Base-by-base conservation (phyloP, 495 filamentous ascomycete genomes). In the Achaetomiella virescens region DNA sequence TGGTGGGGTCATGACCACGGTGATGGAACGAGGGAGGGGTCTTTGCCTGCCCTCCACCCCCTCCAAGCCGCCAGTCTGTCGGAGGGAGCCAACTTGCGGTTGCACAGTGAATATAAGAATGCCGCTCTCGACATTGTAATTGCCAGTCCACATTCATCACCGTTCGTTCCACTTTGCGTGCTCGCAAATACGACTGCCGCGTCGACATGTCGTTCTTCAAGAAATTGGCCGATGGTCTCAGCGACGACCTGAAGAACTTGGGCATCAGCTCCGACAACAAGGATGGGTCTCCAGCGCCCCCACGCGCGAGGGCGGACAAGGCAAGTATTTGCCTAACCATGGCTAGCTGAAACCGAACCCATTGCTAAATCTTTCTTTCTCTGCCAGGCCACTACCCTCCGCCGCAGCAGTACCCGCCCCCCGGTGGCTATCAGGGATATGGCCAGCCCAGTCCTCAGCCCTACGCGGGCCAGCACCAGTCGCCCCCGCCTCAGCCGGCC, bases 161-260 rank as follows among this genome's bases (percentile, higher is more conserved):
- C n/a, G n/a, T n/a, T n/a, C n/a, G n/a, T n/a, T n/a, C n/a, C n/a
- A n/a, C n/a, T n/a, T n/a, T n/a, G n/a, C n/a, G n/a, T n/a, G n/a
- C n/a, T n/a, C n/a, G n/a, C n/a, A n/a, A n/a, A n/a, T n/a, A n/a
- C n/a, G n/a, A n/a, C n/a, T 33, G 31, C 31, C 29, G n/a, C 50
- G n/a, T 10, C 45, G 43, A 25, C 42, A 69, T 69, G 66, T 63
- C 64, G 3, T 69, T 67, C 42, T 61, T 67, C 56, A 69, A 67
- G 54, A 65, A 67, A 35, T 55, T 67, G 15, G 48, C 53, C 33
- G 60, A 65, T 29, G 61, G 57, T n/a, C 47, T 65, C 15, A 54
- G 37, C 22, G 49, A 55, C 12, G 62, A 67, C n/a, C 47, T 66
- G 8, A 55, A 46, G 29, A 38, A 41, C 14, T 29, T 65, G 27